Evolutionary conservation across 495 filamentous ascomycete genomes (phyloP), one percentile per base, ranked within the genome.

Genomic region (Talaromyces thailandensis): DNA sequence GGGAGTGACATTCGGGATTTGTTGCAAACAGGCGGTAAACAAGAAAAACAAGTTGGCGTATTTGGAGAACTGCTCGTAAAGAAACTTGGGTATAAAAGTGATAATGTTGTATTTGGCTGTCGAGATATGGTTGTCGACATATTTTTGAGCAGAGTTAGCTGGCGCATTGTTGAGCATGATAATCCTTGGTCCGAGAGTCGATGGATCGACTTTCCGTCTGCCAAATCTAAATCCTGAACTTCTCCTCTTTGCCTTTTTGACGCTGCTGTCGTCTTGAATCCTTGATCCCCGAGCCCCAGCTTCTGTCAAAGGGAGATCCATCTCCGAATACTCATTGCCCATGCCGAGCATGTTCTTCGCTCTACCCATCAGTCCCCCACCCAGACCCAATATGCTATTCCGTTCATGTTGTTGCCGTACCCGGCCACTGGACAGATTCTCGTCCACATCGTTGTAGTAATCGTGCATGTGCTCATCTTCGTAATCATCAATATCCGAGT

Each of bases 1-100:
- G 7, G 94, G 94, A 23, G 92, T 95, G 57, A 99, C 86, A 66
- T 88, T 87, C 16, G 94, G 95, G 67, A 99, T 96, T 71, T 99
- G 95, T 77, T 99, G 95, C 32, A 99, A 74, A 5, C 85, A 87
- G 3, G 95, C 93, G 32, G 95, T 99, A 74, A 99, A 97, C 69
- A 99, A 86, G 87, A 99, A 99, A 81, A 99, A 99, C 65, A 99
- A 72, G 72, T 99, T 99, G 76, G 94, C 95, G 76, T 96, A 97
- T 77, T 96, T 99, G 56, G 92, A 96, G 79, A 99, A 99, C 74
- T 99, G 95, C 70, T 99, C 95, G 75, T 92, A 95, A 23, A 99
- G 79, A 78, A 99, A 99, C 74, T 99, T 99, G 55, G 94, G 93
- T 28, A 97, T 68, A 73, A 98, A 98, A n/a, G 91, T 96, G 58